phyloP scores from a whole-genome alignment of 768 basidiomycete genomes.

The Postia placenta region DNA sequence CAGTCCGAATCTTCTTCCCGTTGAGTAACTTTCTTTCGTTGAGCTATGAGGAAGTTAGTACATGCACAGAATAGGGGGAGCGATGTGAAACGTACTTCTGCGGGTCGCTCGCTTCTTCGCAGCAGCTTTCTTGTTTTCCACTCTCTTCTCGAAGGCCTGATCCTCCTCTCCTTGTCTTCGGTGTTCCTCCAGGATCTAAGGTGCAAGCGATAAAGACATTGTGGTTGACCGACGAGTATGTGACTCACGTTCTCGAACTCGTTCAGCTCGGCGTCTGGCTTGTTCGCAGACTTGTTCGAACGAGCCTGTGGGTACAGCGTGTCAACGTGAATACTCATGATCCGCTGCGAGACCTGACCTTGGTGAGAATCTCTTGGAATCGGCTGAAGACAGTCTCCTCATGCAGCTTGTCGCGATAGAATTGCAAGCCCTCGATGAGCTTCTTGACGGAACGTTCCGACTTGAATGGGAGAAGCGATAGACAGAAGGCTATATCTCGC shows the following conservation, averaged over 20 bases:
- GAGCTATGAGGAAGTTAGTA: constrained; percentile 1
- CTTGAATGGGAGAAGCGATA: constrained; percentile 93
- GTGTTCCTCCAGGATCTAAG: constrained; percentile 78
- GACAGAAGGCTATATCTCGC: constrained; percentile 95
- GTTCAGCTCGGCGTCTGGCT: constrained; percentile 88
- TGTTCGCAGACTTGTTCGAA: constrained; percentile 86
- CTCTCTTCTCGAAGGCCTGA: constrained; percentile 82
- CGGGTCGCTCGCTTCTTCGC: constrained; percentile 66
- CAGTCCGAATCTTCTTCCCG: constrained; percentile 6
- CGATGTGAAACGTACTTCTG: constrained; percentile 27
- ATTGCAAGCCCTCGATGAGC: constrained; percentile 85
- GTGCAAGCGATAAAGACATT: constrained; percentile 2
- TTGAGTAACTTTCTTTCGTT: constrained; percentile 10
- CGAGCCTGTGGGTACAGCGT: constrained; percentile 47
- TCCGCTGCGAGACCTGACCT: constrained; percentile 41
- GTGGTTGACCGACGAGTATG: not conserved
- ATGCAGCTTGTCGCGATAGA: constrained; percentile 95
- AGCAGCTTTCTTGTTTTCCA: constrained; percentile 74
- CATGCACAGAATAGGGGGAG: not conserved
- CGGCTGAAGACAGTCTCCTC: constrained; percentile 73
- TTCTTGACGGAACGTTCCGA: constrained; percentile 96
- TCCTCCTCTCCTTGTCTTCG: constrained; percentile 86
- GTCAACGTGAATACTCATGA: constrained; percentile 1
- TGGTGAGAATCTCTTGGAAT: constrained; percentile 88
- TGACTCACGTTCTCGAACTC: constrained; percentile 81